A percentile compares a stretch with the other conserved stretches of the same genome.
phyloP scores from a whole-genome alignment of 208 protist species.

The Trypanosoma platydactyli region DNA sequence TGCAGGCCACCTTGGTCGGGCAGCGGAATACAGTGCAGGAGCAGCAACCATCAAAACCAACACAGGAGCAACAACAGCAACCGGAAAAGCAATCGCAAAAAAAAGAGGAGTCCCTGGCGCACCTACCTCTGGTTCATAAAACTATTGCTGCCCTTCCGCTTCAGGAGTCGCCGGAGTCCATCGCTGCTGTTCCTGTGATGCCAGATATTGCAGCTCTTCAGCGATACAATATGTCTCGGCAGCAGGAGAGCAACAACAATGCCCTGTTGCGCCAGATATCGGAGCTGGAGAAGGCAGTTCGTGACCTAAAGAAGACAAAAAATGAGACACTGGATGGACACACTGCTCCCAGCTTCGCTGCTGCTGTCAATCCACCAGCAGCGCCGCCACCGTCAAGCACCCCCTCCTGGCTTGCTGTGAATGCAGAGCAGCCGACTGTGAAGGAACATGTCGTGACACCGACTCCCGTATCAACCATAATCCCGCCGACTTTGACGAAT shows the following conservation, averaged over 20 bases:
- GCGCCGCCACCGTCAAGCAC: constrained; percentile 3
- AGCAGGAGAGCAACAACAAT: constrained; percentile 62
- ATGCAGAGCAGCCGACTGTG: neutral
- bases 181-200: constrained; percentile 66
- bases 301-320: constrained; percentile 34
- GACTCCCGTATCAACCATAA: neutral
- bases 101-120: constrained; percentile 2
- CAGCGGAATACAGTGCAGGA: neutral
- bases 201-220: constrained; percentile 70
- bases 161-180: constrained; percentile 1
- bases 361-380: neutral
- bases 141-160: neutral
- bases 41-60: neutral
- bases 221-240: constrained; percentile 72
- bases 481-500: neutral
- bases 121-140: constrained; percentile 2
- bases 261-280: constrained; percentile 63
- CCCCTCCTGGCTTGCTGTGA: constrained; percentile 22
- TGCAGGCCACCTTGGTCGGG: constrained; percentile 32
- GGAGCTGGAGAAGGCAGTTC: constrained; percentile 61
- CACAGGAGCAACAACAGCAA: constrained; percentile 1
- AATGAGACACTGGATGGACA: constrained; percentile 1
- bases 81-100: neutral
- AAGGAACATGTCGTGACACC: neutral
- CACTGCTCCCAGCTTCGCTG: neutral